phyloP scores from a whole-genome alignment of 2,329 filamentous ascomycete genomes.

The Phyllosticta citrichinensis region DNA sequence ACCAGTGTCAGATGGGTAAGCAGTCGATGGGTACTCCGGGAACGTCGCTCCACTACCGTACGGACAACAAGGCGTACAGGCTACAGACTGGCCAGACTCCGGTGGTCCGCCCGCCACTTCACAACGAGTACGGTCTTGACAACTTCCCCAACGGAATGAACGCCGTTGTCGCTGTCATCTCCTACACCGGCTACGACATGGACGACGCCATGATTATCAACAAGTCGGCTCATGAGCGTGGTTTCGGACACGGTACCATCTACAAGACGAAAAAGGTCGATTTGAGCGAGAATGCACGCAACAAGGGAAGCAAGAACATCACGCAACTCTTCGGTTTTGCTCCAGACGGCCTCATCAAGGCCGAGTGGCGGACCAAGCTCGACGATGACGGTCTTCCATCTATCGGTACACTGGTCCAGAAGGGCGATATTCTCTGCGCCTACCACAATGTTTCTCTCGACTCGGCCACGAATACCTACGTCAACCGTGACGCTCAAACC shows the following conservation, averaged over 20 bases:
- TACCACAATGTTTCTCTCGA: constrained; percentile 83
- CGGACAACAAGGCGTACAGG: constrained; percentile 94
- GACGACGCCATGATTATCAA: constrained; percentile 99
- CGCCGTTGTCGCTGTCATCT: constrained; percentile 92
- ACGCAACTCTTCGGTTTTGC: constrained; percentile 87
- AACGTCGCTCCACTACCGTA: constrained; percentile 72
- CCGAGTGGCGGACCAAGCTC: constrained; percentile 59
- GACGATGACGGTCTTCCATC: constrained; percentile 82
- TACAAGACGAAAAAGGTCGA: constrained; percentile 95
- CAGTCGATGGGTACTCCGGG: constrained; percentile 97
- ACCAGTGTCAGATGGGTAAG: constrained; percentile 98
- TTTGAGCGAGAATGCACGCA: constrained; percentile 65
- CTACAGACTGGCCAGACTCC: constrained; percentile 94
- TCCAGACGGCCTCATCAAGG: constrained; percentile 61
- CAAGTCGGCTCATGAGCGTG: constrained; percentile 90
- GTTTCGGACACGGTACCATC: constrained; percentile 90
- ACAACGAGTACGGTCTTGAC: constrained; percentile 94
- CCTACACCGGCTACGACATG: constrained; percentile 99
- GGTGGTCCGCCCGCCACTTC: constrained; percentile 79
- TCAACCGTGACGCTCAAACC: constrained; percentile 78
- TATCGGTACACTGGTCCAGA: constrained; percentile 65
- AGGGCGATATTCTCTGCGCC: constrained; percentile 78
- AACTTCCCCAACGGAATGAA: constrained; percentile 98
- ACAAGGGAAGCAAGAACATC: constrained; percentile 56
- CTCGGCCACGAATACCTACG: constrained; percentile 57